Conservation (phyloP, 352 stramenopile genomes). For the Peronospora destructor region DNA sequence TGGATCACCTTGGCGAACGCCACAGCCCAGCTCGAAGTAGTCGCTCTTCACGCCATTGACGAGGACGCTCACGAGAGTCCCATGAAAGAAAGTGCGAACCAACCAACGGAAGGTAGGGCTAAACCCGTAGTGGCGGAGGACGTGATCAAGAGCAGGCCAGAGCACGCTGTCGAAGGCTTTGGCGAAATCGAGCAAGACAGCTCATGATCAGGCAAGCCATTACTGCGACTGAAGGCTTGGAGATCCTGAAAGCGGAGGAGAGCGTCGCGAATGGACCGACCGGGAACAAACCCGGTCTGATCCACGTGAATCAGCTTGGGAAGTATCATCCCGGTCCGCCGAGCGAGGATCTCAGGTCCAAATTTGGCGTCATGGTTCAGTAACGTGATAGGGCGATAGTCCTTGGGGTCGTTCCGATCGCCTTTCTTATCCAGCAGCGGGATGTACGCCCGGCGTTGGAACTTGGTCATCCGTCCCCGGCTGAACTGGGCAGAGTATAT, state of each 20-base stretch:
- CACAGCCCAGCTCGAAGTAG: background rate
- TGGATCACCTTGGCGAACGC: background rate
- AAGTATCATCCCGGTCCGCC: background rate
- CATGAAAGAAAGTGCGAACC: background rate
- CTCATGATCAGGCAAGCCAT: background rate
- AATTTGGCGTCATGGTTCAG: constrained; percentile 1
- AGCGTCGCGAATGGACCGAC: background rate
- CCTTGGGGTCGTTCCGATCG: background rate
- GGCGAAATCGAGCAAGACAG: background rate
- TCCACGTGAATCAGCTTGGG: background rate
- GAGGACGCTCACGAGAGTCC: background rate
- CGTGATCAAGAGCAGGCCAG: no score
- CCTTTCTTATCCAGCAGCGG: background rate
- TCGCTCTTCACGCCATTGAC: background rate
- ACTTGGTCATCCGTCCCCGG: background rate
- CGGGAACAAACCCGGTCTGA: background rate
- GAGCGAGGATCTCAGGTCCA: background rate
- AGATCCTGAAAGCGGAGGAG: background rate
- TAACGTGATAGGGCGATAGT: background rate
- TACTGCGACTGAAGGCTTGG: background rate
- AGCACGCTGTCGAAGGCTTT: no score
- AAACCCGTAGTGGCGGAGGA: background rate
- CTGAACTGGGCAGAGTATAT: background rate
- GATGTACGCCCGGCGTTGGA: background rate
- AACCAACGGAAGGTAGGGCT: background rate